Conservation (phyloP, 2,329 filamentous ascomycete species). For the Monosporascus sp. region DNA sequence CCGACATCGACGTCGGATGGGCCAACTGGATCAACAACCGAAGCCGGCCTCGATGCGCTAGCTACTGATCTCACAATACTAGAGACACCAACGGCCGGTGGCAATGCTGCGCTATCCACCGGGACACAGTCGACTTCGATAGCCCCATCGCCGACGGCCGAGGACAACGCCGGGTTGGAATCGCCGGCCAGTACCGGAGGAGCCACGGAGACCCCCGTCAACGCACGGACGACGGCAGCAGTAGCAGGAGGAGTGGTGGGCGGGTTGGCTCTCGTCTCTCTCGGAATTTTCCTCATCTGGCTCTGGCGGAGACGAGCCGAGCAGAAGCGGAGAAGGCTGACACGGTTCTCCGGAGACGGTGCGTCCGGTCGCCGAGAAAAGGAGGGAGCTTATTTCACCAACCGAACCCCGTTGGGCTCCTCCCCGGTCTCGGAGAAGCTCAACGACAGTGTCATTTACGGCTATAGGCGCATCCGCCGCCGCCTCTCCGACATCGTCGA, state of each 20-base stretch:
- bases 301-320: slow-evolving; percentile 39
- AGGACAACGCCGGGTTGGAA: background rate
- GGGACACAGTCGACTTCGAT: background rate
- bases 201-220: slow-evolving; percentile 20
- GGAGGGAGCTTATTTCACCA: slow-evolving; percentile 34
- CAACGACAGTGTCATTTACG: slow-evolving; percentile 33
- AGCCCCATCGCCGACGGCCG: background rate
- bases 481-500: slow-evolving; percentile 26
- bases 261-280: slow-evolving; percentile 38
- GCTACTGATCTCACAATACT: background rate
- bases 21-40: background rate
- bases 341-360: slow-evolving; percentile 37
- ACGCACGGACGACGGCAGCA: slow-evolving; percentile 32
- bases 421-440: slow-evolving; percentile 39
- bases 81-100: background rate
- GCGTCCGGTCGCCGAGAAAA: slow-evolving; percentile 16
- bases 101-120: background rate
- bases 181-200: slow-evolving; percentile 7
- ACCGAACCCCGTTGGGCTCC: slow-evolving; percentile 43
- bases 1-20: slow-evolving; percentile 7
- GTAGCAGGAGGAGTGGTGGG: slow-evolving; percentile 49
- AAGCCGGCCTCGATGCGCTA: background rate
- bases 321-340: slow-evolving; percentile 41
- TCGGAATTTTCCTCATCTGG: slow-evolving; percentile 47
- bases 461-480: slow-evolving; percentile 29